Conservation (phyloP, 169 alveolate species). For the Plasmodium reichenowi region DNA sequence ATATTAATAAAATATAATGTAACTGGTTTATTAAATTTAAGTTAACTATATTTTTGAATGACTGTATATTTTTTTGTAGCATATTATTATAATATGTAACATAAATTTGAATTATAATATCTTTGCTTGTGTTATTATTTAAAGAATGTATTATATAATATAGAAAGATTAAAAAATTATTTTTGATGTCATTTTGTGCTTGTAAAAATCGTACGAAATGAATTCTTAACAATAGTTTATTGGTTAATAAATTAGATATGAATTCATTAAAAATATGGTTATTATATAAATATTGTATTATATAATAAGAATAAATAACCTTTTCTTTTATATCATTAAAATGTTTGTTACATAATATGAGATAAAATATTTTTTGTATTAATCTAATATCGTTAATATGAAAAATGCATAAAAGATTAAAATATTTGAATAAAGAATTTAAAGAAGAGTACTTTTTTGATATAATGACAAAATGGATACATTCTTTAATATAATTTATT, state of each 20-base stretch:
- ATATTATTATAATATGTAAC: conserved; percentile 9
- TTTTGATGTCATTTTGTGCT: conserved; percentile 1
- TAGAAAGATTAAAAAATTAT: conserved; percentile 13
- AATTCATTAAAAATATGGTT: conserved; percentile 9
- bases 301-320: conserved; percentile 25
- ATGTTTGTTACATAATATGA: conserved; percentile 13
- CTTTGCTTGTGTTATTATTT: too few relatives aligned
- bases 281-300: conserved; percentile 33
- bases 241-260: conserved; percentile 6
- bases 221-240: conserved; percentile 9
- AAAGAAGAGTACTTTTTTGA: conserved; percentile 7
- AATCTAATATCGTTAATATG: conserved; percentile 18
- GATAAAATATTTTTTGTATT: conserved; percentile 7
- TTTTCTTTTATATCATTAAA: conserved; percentile 21
- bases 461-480: background rate
- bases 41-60: background rate
- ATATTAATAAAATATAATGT: conserved; percentile 26
- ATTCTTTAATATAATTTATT: background rate
- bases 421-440: conserved; percentile 13
- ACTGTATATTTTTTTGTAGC: conserved; percentile 2
- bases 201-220: conserved; percentile 26
- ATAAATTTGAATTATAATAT: background rate
- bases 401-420: conserved; percentile 24
- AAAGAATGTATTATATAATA: conserved; percentile 3
- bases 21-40: conserved; percentile 12